Evolutionary conservation across 495 filamentous ascomycete species (phyloP).

Genomic region (Sphaerosporella brunnea): DNA sequence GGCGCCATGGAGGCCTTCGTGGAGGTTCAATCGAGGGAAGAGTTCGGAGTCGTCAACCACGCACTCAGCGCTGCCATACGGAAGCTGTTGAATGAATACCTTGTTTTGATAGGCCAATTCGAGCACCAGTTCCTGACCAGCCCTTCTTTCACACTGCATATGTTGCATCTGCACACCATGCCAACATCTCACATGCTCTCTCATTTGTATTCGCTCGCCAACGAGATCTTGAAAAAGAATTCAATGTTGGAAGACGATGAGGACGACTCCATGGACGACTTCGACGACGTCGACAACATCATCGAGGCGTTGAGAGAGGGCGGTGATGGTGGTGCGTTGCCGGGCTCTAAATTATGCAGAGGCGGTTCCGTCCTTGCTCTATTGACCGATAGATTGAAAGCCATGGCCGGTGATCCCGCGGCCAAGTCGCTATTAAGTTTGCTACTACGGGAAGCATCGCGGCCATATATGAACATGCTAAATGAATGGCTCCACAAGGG

Average conservation of each 20-base stretch:
- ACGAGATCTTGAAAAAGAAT: slow-evolving; percentile 75
- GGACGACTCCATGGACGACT: slow-evolving; percentile 66
- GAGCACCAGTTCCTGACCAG: slow-evolving; percentile 82
- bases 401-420: slow-evolving; percentile 83
- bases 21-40: slow-evolving; percentile 79
- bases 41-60: slow-evolving; percentile 92
- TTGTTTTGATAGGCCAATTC: slow-evolving; percentile 79
- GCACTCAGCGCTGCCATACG: slow-evolving; percentile 84
- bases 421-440: slow-evolving; percentile 62
- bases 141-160: slow-evolving; percentile 70
- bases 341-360: slow-evolving; percentile 81
- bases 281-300: slow-evolving; percentile 74
- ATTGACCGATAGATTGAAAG: slow-evolving; percentile 62
- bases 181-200: slow-evolving; percentile 75
- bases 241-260: slow-evolving; percentile 64
- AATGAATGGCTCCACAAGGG: slow-evolving; percentile 98
- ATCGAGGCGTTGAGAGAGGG: slow-evolving; percentile 64
- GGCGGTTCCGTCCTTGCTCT: slow-evolving; percentile 76
- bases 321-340: slow-evolving; percentile 59
- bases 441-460: slow-evolving; percentile 68
- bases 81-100: slow-evolving; percentile 78
- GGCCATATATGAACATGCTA: slow-evolving; percentile 93
- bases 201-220: slow-evolving; percentile 69
- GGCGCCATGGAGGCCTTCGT: slow-evolving; percentile 79
- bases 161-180: slow-evolving; percentile 78